Conservation (phyloP, 129 eudicot species). For the Saposhnikovia divaricata region DNA sequence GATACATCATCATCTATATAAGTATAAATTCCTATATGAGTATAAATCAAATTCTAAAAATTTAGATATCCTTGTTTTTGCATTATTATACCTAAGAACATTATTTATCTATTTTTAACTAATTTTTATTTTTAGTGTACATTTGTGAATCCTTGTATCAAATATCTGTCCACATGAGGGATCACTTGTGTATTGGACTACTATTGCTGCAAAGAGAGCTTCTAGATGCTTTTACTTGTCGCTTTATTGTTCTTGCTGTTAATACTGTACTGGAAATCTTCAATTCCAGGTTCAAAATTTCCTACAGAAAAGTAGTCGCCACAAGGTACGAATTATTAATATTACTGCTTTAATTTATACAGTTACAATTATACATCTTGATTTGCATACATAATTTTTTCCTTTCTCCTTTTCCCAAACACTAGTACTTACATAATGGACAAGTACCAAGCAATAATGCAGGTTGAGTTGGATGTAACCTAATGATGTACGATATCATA, state of each 20-base stretch:
- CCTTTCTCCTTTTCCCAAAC: background rate
- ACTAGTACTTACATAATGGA: background rate
- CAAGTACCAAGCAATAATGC: background rate
- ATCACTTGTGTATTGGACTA: background rate
- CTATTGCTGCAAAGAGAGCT: background rate
- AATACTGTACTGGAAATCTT: constrained; percentile 15
- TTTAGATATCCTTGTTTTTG: background rate
- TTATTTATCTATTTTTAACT: background rate
- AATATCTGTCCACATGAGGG: background rate
- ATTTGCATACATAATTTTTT: background rate
- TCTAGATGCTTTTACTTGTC: background rate
- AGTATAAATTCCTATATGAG: background rate
- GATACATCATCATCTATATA: background rate
- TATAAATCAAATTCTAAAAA: background rate
- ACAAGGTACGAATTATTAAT: constrained; percentile 47
- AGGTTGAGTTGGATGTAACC: background rate
- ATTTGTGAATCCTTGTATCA: background rate
- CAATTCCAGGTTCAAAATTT: constrained; percentile 64
- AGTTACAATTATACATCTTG: background rate
- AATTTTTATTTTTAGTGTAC: background rate
- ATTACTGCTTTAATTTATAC: background rate
- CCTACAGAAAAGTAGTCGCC: constrained; percentile 62
- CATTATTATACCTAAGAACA: background rate
- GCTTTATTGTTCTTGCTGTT: constrained; percentile 8
- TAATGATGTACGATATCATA: background rate